Base-by-base conservation (phyloP, 176 grass and related monocot species). In the Aegilops speltoides region DNA sequence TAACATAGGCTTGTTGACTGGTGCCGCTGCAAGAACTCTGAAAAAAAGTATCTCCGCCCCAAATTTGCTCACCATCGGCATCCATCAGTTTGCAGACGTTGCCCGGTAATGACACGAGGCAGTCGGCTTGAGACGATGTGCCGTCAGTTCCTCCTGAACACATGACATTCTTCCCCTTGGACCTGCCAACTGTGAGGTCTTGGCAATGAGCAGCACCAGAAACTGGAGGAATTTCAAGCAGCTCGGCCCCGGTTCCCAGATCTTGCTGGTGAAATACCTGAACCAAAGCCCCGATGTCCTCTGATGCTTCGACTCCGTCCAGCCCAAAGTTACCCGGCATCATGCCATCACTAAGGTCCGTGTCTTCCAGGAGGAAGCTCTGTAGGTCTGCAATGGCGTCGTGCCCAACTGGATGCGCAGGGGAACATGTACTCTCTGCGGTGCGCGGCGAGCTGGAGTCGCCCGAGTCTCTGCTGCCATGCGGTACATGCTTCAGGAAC, bases 401-500 rank as follows among this genome's bases (percentile, higher is more conserved):
- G 25, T 68, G 81, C 5, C 37, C 6, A 12, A 46, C 46, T 45
- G 56, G 54, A 77, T 80, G 60, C 54, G 40, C 66, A 67, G 25
- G 26, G 24, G 76, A 89, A 57, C 60, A 65, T 68, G 72, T 38
- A 82, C 79, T 78, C 72, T 85, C 84, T 59, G 46, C 76, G 0
- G 63, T 67, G 29, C 36, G 65, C 5, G 65, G 85, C 48, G 87
- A 79, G n/a, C 72, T 91, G 79, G 87, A 89, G 73, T 91, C 90
- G 79, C 43, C 75, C 40, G 88, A 85, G 59, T 87, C 86, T 40
- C 41, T 56, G 61, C 46, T 86, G 43, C 80, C 76, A 29, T 72
- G 57, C 14, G 26, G 68, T 33, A 79, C 77, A 82, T 94, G 97
- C 80, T 91, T 94, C 15, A 96, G 83, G 81, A 94, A 93, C 54